phyloP scores from a whole-genome alignment of 768 basidiomycete genomes.

The Agrocybe praecox region DNA sequence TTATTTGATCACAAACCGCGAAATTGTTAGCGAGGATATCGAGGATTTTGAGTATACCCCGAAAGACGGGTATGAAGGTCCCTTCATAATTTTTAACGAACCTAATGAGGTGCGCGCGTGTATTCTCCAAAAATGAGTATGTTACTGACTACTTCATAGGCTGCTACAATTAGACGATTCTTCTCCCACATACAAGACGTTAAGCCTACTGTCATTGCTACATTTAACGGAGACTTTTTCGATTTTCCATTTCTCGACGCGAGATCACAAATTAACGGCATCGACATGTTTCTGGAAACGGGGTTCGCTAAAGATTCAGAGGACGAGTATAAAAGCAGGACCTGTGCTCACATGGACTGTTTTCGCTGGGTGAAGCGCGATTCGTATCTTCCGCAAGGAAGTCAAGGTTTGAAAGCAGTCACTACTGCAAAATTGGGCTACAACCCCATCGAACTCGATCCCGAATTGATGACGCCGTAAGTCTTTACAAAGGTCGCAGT shows the following conservation, averaged over 20 bases:
- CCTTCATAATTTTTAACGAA: conserved; percentile 95
- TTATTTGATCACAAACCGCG: conserved; percentile 95
- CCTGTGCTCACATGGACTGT: conserved; percentile 97
- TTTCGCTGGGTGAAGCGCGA: conserved; percentile 99
- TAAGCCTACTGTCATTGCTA: conserved; percentile 96
- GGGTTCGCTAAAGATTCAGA: conserved; percentile 92
- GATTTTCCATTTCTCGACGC: conserved; percentile 97
- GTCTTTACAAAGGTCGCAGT: conserved; percentile 28
- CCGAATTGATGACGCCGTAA: conserved; percentile 98
- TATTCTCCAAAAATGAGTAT: not conserved
- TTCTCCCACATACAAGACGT: conserved; percentile 94
- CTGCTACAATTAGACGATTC: conserved; percentile 80
- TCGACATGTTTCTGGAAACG: conserved; percentile 95
- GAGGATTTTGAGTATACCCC: conserved; percentile 99
- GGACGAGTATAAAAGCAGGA: conserved; percentile 92
- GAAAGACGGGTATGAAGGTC: conserved; percentile 96
- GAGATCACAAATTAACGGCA: conserved; percentile 82
- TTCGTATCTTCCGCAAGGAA: conserved; percentile 97
- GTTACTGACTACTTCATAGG: conserved; percentile 41
- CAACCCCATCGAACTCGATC: conserved; percentile 95
- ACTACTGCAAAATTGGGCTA: conserved; percentile 96
- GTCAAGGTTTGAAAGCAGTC: conserved; percentile 97
- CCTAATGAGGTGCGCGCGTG: conserved; percentile 73
- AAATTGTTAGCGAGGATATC: conserved; percentile 96
- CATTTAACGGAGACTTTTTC: conserved; percentile 99